Percentiles rank a stretch among this genome's conserved stretches.
Evolutionary conservation across 371 early-diverging fungal genomes (phyloP).

Genomic region (Syncephalastrum monosporum): DNA sequence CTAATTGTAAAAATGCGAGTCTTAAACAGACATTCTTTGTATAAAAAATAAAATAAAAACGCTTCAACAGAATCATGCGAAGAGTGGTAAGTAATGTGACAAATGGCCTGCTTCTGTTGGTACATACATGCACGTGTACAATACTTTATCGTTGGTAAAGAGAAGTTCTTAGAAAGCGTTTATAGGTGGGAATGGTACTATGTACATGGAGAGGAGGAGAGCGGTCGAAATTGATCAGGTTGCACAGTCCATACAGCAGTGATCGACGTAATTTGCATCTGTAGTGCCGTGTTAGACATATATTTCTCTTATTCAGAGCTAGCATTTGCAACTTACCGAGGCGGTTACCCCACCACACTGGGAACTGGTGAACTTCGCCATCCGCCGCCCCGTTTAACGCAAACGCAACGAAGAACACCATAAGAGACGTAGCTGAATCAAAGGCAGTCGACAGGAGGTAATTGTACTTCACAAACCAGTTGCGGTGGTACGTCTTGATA

Average conservation of each 20-base stretch:
- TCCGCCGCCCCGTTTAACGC: conserved; percentile 51
- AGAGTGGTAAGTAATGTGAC: too few relatives aligned
- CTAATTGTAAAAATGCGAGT: conserved; percentile 12
- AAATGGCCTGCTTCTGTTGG: too few relatives aligned
- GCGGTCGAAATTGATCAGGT: too few relatives aligned
- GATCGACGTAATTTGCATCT: conserved; percentile 19
- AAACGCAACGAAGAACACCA: conserved; percentile 51
- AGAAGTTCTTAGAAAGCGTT: too few relatives aligned
- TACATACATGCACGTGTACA: too few relatives aligned
- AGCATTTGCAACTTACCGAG: conserved; percentile 9
- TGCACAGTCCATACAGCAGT: conserved; percentile 21
- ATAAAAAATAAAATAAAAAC: conserved; percentile 3
- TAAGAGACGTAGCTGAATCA: conserved; percentile 57
- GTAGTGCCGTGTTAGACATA: conserved; percentile 14
- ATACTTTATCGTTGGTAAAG: too few relatives aligned
- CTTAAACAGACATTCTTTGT: conserved; percentile 18
- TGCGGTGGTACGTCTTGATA: conserved; percentile 36
- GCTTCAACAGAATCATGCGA: too few relatives aligned
- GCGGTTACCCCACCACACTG: conserved; percentile 55
- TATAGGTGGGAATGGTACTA: too few relatives aligned
- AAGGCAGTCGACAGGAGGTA: conserved; percentile 56
- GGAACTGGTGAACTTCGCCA: conserved; percentile 36
- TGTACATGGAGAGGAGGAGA: too few relatives aligned
- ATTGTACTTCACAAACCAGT: conserved; percentile 56
- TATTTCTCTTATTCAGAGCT: neutral